Evolutionary conservation across 176 grass and related monocot species (phyloP).

Genomic region (Avena insularis): DNA sequence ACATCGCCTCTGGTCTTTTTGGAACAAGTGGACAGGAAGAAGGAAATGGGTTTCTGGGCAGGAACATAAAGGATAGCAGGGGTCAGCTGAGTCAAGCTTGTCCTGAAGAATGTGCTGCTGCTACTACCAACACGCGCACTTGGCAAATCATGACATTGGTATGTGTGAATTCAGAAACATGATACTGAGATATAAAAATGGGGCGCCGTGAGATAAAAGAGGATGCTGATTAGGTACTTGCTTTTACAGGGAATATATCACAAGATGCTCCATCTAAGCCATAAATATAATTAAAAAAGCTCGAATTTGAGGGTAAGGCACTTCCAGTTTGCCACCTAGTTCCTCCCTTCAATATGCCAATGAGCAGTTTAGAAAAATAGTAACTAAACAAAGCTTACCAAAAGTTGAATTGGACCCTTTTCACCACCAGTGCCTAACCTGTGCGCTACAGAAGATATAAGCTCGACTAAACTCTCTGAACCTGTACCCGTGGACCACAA

Average conservation of each 20-base stretch:
- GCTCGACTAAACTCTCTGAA: slow-evolving; percentile 70
- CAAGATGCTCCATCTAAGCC: slow-evolving; percentile 3
- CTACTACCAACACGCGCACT: background rate
- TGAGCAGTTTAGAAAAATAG: background rate
- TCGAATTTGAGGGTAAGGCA: slow-evolving; percentile 22
- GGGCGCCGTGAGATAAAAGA: background rate
- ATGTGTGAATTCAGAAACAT: slow-evolving; percentile 3
- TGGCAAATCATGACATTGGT: background rate
- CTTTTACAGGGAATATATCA: slow-evolving; percentile 9
- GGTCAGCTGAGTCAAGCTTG: background rate
- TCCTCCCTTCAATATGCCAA: slow-evolving; percentile 3
- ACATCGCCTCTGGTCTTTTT: slow-evolving; percentile 5
- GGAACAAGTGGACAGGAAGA: background rate
- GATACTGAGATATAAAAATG: background rate
- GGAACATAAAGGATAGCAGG: background rate
- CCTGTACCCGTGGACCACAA: slow-evolving; percentile 45
- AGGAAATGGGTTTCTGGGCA: background rate
- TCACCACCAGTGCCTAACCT: slow-evolving; percentile 61
- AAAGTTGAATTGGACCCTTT: slow-evolving; percentile 63
- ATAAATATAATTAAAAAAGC: background rate
- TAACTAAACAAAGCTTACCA: slow-evolving; percentile 62
- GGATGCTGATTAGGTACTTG: background rate
- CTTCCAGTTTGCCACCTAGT: background rate
- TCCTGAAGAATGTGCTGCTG: background rate
- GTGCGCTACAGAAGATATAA: slow-evolving; percentile 59